A percentile compares a stretch with the other conserved stretches of the same genome.
Conservation (phyloP, 2,329 filamentous ascomycete species). For the Fusarium falciforme region DNA sequence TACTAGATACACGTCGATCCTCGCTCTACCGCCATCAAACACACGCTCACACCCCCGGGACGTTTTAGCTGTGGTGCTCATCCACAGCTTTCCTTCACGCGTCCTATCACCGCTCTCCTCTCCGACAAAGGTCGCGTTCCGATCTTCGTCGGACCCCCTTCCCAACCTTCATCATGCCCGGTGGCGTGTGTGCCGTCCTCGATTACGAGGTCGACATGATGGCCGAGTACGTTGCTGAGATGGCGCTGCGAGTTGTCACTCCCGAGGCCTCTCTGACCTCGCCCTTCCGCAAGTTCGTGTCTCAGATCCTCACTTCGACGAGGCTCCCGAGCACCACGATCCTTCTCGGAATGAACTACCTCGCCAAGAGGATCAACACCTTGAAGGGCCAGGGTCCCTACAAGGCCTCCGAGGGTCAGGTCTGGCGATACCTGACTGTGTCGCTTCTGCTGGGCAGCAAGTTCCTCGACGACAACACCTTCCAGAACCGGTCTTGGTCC, state of each 20-base stretch:
- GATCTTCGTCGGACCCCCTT: slow-evolving; percentile 54
- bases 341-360: slow-evolving; percentile 88
- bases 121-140: slow-evolving; percentile 53
- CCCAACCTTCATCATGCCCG: slow-evolving; percentile 67
- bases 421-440: slow-evolving; percentile 90
- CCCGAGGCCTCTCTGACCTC: slow-evolving; percentile 68
- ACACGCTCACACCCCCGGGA: slow-evolving; percentile 8
- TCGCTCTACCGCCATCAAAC: slow-evolving; percentile 14
- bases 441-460: slow-evolving; percentile 91
- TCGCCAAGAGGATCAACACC: slow-evolving; percentile 84
- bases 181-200: slow-evolving; percentile 91
- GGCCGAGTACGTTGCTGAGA: slow-evolving; percentile 94
- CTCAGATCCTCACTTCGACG: slow-evolving; percentile 89
- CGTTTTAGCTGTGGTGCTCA: slow-evolving; percentile 31
- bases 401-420: slow-evolving; percentile 73
- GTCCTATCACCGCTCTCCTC: slow-evolving; percentile 28
- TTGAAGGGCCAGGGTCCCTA: slow-evolving; percentile 69
- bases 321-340: slow-evolving; percentile 92
- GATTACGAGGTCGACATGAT: slow-evolving; percentile 98
- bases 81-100: slow-evolving; percentile 25
- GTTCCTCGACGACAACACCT: slow-evolving; percentile 96
- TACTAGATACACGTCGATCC: slow-evolving; percentile 39
- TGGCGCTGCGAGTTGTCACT: slow-evolving; percentile 73
- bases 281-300: slow-evolving; percentile 91
- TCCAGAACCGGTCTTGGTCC: slow-evolving; percentile 96